Evolutionary conservation across 805 yeast genomes (phyloP), one percentile per base, ranked within the genome.

Genomic region (Torulaspora microellipsoides): DNA sequence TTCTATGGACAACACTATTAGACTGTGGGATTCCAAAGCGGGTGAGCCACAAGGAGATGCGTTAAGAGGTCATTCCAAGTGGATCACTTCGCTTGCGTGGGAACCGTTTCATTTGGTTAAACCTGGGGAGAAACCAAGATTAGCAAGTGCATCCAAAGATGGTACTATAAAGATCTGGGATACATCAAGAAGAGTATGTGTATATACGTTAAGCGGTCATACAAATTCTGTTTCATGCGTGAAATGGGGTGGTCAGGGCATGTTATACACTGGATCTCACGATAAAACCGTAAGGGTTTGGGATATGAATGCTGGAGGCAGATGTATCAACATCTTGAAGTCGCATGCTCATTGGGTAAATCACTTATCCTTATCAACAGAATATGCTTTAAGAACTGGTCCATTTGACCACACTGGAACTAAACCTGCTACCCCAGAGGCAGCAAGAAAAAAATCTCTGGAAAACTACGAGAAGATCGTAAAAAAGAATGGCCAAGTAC

Each of bases 301-400:
- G 99, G 91, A 86, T 58, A 65, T 65, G 65, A 79, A 86, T 4
- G 69, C 73, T 33, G 77, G 76, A 37, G 98, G 97, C 27, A 78
- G 77, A 53, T 78, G 95, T 53, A 72, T 85, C 28, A 87, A 85
- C 60, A 81, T 88, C 2, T 69, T 93, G 52, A 82, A 81, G 62
- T 77, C 93, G 34, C 99, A 93, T 63, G 97, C 95, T 1, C 99
- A 93, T 67, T 93, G 99, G 99, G 93, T 93, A 38, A 93, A 93
- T 63, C 98, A 91, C 66, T 71, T 93, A 46, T 85, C 96, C 0
- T 69, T 93, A 34, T 85, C 95, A 1, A 91, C 98, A 0, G 99
- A 93, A 58, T 83, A 82, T 60, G 95, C 81, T 0, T 68, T 93
- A 42, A 71, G 97, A 54, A 76, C 83, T 52, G 98, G 99, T 8